A percentile compares a stretch with the other conserved stretches of the same genome.
phyloP scores from a whole-genome alignment of 805 yeast species.

The Candida koratica region DNA sequence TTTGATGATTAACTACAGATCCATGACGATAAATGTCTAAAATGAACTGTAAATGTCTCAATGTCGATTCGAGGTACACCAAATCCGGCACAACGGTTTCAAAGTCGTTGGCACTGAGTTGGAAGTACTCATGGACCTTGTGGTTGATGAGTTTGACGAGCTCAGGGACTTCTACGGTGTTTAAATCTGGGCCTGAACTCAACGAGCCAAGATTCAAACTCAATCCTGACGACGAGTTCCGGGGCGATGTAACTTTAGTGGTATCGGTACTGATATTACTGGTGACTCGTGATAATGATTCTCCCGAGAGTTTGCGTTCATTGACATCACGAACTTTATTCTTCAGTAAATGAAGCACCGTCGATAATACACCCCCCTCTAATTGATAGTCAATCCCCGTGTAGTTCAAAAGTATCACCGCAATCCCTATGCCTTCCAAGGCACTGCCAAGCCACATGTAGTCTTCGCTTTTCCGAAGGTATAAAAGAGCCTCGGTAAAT shows the following conservation, averaged over 20 bases:
- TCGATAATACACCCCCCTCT: constrained; percentile 34
- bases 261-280: constrained; percentile 3
- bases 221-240: constrained; percentile 29
- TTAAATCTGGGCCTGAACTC: constrained; percentile 22
- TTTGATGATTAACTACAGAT: constrained; percentile 37
- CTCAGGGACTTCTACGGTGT: constrained; percentile 29
- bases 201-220: constrained; percentile 25
- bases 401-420: constrained; percentile 56
- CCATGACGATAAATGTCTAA: constrained; percentile 48
- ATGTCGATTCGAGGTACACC: constrained; percentile 67
- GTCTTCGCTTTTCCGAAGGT: constrained; percentile 63
- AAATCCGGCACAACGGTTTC: constrained; percentile 81
- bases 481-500: constrained; percentile 67
- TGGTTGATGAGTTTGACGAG: constrained; percentile 27
- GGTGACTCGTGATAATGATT: constrained; percentile 7
- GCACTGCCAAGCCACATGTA: constrained; percentile 86
- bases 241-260: constrained; percentile 24
- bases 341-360: constrained; percentile 31
- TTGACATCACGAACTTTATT: constrained; percentile 21
- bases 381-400: constrained; percentile 50
- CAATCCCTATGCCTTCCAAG: constrained; percentile 73
- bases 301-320: constrained; percentile 30
- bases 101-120: constrained; percentile 47
- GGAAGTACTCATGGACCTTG: constrained; percentile 28
- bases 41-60: constrained; percentile 63